These are phyloP conservation scores for Geotrichum carabidarum DNA, from an alignment of 1,139 yeast genomes.

Conservation along the genomic window DNA sequence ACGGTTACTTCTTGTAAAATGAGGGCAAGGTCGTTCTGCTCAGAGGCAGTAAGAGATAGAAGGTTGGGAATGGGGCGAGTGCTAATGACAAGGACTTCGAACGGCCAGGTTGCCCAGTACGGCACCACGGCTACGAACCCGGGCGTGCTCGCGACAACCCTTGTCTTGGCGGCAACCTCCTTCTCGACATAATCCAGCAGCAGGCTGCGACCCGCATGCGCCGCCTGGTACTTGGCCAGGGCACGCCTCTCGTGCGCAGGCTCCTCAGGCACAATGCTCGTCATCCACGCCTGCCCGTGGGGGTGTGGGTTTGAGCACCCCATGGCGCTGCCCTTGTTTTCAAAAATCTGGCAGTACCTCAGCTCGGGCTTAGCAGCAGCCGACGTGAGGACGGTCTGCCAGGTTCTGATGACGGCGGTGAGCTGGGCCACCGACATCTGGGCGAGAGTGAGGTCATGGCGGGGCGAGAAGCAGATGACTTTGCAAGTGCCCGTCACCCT, in stretches of 20 bases:
- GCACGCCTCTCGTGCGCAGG: conserved; percentile 49
- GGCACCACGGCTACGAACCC: conserved; percentile 69
- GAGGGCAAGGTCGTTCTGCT: conserved; percentile 54
- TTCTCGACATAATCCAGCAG: conserved; percentile 61
- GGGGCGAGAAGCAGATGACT: conserved; percentile 72
- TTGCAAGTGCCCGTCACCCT: conserved; percentile 66
- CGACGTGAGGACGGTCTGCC: conserved; percentile 54
- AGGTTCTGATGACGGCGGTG: conserved; percentile 49
- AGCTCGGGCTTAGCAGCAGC: conserved; percentile 44
- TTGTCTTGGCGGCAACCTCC: conserved; percentile 43
- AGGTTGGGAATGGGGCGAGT: conserved; percentile 52
- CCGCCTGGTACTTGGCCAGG: conserved; percentile 45
- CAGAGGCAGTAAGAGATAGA: conserved; percentile 46
- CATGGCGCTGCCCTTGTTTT: conserved; percentile 76
- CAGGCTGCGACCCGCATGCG: conserved; percentile 46
- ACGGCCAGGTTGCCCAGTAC: conserved; percentile 83
- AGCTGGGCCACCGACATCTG: conserved; percentile 49
- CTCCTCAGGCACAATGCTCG: conserved; percentile 62
- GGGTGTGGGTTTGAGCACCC: conserved; percentile 83
- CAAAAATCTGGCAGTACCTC: conserved; percentile 63
- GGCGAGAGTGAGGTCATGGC: conserved; percentile 63
- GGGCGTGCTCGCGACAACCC: conserved; percentile 58
- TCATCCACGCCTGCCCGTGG: conserved; percentile 74
- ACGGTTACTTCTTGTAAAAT: conserved; percentile 53
- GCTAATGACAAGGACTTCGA: conserved; percentile 60